Conservation (phyloP, 1,284 basidiomycete genomes). For the Earliella scabrosa region DNA sequence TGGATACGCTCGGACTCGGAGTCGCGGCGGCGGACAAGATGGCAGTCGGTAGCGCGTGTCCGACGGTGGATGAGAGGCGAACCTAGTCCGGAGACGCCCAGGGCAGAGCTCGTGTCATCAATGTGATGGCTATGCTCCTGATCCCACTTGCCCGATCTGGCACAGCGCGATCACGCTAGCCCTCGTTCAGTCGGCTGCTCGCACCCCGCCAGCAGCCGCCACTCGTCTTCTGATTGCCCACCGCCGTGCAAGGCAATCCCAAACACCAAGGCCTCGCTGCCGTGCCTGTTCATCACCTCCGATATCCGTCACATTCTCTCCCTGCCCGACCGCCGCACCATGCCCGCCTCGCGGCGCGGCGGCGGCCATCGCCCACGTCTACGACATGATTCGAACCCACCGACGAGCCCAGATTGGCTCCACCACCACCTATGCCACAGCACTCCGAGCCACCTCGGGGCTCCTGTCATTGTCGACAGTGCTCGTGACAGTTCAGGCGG, state of each 20-base stretch:
- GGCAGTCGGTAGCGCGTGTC: too few relatives aligned
- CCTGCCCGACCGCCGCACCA: too few relatives aligned
- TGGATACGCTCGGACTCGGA: neutral
- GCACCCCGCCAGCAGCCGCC: too few relatives aligned
- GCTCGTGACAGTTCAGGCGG: neutral
- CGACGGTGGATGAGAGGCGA: conserved; percentile 5
- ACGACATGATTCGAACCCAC: neutral
- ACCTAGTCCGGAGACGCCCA: conserved; percentile 5
- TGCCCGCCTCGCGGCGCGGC: too few relatives aligned
- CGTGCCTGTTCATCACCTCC: too few relatives aligned
- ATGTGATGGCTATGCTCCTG: conserved; percentile 18
- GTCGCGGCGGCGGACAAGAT: neutral
- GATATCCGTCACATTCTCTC: too few relatives aligned
- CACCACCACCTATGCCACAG: too few relatives aligned
- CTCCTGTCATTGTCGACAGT: too few relatives aligned
- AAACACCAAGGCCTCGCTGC: too few relatives aligned
- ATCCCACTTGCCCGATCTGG: conserved; percentile 9
- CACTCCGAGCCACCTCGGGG: neutral
- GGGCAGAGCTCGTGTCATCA: conserved; percentile 5
- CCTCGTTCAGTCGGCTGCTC: neutral
- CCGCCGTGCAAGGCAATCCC: too few relatives aligned
- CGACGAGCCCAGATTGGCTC: neutral
- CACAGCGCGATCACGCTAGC: conserved; percentile 6
- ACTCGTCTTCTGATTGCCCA: neutral
- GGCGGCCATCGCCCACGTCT: conserved; percentile 3